These are phyloP conservation scores for Chaetomiaceae sp. DNA, from an alignment of 2,329 filamentous ascomycete genomes.

Conservation along the genomic window DNA sequence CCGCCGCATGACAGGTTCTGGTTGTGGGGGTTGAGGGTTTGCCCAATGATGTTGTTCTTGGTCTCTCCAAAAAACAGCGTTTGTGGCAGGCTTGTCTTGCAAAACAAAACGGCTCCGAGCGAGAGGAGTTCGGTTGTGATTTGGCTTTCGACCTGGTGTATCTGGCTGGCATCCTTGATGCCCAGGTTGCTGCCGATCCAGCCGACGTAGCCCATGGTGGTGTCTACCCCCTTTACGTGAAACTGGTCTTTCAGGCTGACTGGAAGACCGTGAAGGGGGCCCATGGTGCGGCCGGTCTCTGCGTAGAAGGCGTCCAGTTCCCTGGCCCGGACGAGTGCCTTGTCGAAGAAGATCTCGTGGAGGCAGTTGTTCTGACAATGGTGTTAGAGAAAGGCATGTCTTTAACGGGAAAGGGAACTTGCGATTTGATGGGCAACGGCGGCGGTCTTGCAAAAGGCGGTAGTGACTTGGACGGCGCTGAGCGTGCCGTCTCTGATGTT, in stretches of 20 bases:
- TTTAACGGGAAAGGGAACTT: constrained; percentile 8
- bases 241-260: constrained; percentile 48
- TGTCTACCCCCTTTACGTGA: constrained; percentile 43
- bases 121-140: constrained; percentile 30
- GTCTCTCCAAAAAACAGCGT: constrained; percentile 30
- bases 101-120: constrained; percentile 29
- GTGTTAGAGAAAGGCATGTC: not conserved
- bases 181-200: constrained; percentile 29
- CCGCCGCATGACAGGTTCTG: constrained; percentile 33
- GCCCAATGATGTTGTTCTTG: constrained; percentile 34
- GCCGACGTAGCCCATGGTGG: constrained; percentile 35
- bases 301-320: constrained; percentile 44
- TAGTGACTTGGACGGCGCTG: constrained; percentile 34
- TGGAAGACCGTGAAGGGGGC: constrained; percentile 58
- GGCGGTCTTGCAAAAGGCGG: constrained; percentile 50
- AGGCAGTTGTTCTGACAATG: constrained; percentile 39
- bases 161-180: constrained; percentile 17
- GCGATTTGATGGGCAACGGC: constrained; percentile 56
- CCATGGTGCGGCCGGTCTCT: constrained; percentile 29
- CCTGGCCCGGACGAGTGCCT: constrained; percentile 43
- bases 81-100: constrained; percentile 31
- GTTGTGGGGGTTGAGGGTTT: constrained; percentile 35
- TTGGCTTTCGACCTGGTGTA: constrained; percentile 26
- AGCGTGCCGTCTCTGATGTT: constrained; percentile 28
- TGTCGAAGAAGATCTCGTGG: constrained; percentile 48